Conservation (phyloP, 106 monocot genomes). For the Dendrobium nobile region DNA sequence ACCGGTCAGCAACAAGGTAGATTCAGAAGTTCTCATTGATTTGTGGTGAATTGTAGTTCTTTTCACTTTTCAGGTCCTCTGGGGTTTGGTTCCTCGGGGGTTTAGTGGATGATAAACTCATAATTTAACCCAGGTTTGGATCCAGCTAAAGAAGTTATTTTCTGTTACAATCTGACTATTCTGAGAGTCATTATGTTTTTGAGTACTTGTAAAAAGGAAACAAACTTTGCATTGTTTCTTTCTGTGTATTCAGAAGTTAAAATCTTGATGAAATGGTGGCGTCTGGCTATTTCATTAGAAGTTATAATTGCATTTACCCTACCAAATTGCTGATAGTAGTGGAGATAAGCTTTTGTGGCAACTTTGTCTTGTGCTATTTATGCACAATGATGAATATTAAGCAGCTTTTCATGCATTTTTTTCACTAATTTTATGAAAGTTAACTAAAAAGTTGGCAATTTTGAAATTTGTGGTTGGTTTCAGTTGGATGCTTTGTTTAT, state of each 20-base stretch:
- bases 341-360: constrained; percentile 3
- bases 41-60: constrained; percentile 16
- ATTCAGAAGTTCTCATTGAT: constrained; percentile 9
- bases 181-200: constrained; percentile 1
- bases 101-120: constrained; percentile 16
- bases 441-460: background rate
- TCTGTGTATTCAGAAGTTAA: constrained; percentile 13
- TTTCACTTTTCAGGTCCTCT: constrained; percentile 60
- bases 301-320: constrained; percentile 6
- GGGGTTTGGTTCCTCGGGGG: constrained; percentile 13
- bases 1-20: constrained; percentile 95
- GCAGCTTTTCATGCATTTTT: background rate
- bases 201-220: background rate
- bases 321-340: constrained; percentile 7
- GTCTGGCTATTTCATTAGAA: constrained; percentile 19
- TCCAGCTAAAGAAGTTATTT: constrained; percentile 21
- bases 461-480: background rate
- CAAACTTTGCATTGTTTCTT: background rate
- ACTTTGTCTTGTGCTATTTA: constrained; percentile 4
- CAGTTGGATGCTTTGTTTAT: background rate
- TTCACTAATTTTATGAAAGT: background rate
- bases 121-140: constrained; percentile 29
- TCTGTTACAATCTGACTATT: constrained; percentile 22
- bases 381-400: constrained; percentile 10
- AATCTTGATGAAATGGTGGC: constrained; percentile 24